Evolutionary conservation across 2,329 filamentous ascomycete species (phyloP), one percentile per base, ranked within the genome.

Genomic region (Aotearoamyces nothofagi): DNA sequence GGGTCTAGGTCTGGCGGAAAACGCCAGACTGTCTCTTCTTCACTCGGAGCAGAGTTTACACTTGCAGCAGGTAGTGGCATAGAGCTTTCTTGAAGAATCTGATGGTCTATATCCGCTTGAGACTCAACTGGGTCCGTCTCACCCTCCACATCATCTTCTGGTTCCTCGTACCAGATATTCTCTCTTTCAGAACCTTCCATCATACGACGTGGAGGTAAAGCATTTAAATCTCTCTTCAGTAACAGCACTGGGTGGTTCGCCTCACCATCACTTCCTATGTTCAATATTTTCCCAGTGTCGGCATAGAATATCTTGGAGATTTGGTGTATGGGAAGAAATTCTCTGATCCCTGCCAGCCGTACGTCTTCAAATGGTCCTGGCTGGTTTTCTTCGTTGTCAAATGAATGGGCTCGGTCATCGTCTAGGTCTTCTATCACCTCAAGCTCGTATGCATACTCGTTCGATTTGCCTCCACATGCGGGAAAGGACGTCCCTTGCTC

Each of bases 291-390:
- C 24, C 77, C 76, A 1, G 76, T 81, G 38, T 81, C 76, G 9
- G 77, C 77, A 40, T 81, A 82, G 51, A 82, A 82, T 17, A 82
- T 78, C 45, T 80, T 81, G 2, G 74, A 78, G 9, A 81, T 67
- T 43, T 81, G 68, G 44, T 81, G 73, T 12, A 81, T 67, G 2
- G 77, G 77, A 10, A 82, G 54, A 20, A 69, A 58, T 39, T 79
- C 72, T 26, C 76, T 60, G 15, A 80, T 66, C 2, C 77, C 77
- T 9, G 77, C 76, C 9, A 60, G 51, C 3, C 49, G 36, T 17
- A 81, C 60, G 26, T 68, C 72, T 37, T 76, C 72, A 38, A 67
- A 80, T 0, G 57, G 56, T 2, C 61, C 60, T 14, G 47, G 45
- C 27, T 66, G 61, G 3, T 56, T 48, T 31, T 68, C 64, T 22